Percentiles rank a stretch among this genome's conserved stretches.
Conservation (phyloP, 164 flowering plant genomes). For the Tetrastigma voinierianum region DNA sequence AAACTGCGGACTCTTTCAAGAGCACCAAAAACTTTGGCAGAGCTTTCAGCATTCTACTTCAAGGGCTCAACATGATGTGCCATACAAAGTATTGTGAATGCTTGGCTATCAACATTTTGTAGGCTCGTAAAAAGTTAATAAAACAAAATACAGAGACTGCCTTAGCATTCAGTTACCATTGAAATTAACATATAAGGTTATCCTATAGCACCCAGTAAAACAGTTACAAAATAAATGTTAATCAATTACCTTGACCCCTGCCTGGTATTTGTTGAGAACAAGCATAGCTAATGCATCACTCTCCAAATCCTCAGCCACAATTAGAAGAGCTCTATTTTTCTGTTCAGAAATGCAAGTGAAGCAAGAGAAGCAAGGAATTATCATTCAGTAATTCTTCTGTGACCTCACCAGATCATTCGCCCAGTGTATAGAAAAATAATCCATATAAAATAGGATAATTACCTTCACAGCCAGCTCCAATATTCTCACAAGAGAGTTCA, state of each 20-base stretch:
- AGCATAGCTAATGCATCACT: constrained; percentile 74
- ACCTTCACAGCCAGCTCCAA: constrained; percentile 72
- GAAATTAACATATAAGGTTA: not conserved
- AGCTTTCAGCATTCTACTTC: no score
- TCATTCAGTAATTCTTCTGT: constrained; percentile 3
- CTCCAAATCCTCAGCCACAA: constrained; percentile 90
- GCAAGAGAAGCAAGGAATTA: constrained; percentile 1
- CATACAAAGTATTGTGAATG: not conserved
- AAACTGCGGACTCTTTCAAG: no score
- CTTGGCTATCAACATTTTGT: not conserved
- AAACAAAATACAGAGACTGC: not conserved
- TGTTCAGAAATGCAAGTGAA: constrained; percentile 15
- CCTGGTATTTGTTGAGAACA: constrained; percentile 77
- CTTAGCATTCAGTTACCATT: not conserved
- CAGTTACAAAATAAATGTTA: not conserved
- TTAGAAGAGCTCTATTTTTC: constrained; percentile 58
- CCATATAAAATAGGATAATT: not conserved
- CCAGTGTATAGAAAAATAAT: not conserved
- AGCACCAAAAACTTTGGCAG: no score
- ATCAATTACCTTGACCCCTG: constrained; percentile 64
- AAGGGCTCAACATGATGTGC: no score
- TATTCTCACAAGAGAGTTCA: constrained; percentile 52
- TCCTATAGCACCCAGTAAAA: not conserved
- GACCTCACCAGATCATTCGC: not conserved
- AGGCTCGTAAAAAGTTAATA: not conserved